A percentile compares a stretch with the other conserved stretches of the same genome.
phyloP scores from a whole-genome alignment of 2,329 filamentous ascomycete genomes.

The Raffaelea ambrosiae region DNA sequence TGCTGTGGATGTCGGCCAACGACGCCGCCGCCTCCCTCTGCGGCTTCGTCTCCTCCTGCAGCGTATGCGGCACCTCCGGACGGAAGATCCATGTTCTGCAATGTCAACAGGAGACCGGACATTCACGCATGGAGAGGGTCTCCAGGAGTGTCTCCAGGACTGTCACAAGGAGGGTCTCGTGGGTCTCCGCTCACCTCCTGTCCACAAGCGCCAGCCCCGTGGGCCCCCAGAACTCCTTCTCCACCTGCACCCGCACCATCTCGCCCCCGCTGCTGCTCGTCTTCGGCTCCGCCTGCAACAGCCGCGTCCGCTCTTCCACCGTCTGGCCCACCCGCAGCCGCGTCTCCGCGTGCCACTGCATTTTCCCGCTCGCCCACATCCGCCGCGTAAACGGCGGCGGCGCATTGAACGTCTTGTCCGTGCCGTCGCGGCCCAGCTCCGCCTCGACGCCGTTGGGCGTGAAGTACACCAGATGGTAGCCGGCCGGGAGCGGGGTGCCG shows the following conservation, averaged over 20 bases:
- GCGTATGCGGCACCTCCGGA: conserved; percentile 16
- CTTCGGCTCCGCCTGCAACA: conserved; percentile 47
- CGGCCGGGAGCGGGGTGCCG: conserved; percentile 45
- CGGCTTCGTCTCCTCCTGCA: not conserved
- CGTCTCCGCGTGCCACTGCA: conserved; percentile 34
- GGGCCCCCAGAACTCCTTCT: conserved; percentile 48
- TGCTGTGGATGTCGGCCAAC: not conserved
- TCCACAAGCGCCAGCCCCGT: conserved; percentile 45
- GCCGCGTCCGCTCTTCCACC: conserved; percentile 10
- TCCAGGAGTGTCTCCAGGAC: not conserved
- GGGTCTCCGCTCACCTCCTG: conserved; percentile 26
- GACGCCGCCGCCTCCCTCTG: not conserved
- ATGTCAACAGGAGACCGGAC: not conserved
- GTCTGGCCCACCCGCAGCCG: not conserved
- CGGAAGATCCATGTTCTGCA: conserved; percentile 37
- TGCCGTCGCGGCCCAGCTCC: conserved; percentile 51
- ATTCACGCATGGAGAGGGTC: not conserved
- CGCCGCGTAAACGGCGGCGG: conserved; percentile 50
- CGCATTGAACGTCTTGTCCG: conserved; percentile 52
- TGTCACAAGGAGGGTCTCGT: not conserved
- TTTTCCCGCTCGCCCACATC: conserved; percentile 60
- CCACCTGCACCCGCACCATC: conserved; percentile 57
- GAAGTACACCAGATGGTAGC: conserved; percentile 58
- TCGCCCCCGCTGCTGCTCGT: conserved; percentile 44
- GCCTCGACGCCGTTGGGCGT: conserved; percentile 46